Conservation (phyloP, 768 basidiomycete genomes). For the Panaeolus papilionaceus region DNA sequence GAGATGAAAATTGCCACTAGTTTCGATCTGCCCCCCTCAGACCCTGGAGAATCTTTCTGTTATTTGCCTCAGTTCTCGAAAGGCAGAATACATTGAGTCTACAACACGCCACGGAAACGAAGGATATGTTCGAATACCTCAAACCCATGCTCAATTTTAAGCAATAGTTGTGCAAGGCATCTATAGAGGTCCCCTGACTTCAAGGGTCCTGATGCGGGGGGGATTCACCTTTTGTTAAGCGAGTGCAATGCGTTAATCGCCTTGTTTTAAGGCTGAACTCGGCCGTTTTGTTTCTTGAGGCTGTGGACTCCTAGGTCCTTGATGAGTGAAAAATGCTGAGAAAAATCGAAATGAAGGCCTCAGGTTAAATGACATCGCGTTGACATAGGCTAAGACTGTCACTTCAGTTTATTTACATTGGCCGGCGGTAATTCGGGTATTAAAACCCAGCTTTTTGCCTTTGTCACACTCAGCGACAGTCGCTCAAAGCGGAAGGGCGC, state of each 20-base stretch:
- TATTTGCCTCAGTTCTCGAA: neutral
- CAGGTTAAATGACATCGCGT: constrained; percentile 6
- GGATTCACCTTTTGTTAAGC: neutral
- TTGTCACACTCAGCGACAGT: neutral
- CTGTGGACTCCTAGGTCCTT: neutral
- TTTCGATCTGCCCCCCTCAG: constrained; percentile 9
- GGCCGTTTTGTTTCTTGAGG: neutral
- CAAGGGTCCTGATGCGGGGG: neutral
- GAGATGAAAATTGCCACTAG: constrained; percentile 12
- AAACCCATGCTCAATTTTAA: neutral
- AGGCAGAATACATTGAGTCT: neutral
- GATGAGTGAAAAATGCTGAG: neutral
- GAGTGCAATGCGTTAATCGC: neutral
- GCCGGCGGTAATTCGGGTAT: constrained; percentile 4
- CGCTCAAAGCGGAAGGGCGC: constrained; percentile 2
- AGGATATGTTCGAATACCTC: neutral
- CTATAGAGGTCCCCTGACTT: neutral
- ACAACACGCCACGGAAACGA: neutral
- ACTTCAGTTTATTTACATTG: neutral
- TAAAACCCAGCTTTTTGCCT: neutral
- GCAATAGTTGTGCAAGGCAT: neutral
- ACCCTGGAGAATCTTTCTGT: neutral
- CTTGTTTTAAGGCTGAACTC: neutral
- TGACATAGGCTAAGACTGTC: neutral
- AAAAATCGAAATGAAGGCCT: neutral